Evolutionary conservation across 164 flowering plant species (phyloP).

Genomic region (Euptelea pleiosperma): DNA sequence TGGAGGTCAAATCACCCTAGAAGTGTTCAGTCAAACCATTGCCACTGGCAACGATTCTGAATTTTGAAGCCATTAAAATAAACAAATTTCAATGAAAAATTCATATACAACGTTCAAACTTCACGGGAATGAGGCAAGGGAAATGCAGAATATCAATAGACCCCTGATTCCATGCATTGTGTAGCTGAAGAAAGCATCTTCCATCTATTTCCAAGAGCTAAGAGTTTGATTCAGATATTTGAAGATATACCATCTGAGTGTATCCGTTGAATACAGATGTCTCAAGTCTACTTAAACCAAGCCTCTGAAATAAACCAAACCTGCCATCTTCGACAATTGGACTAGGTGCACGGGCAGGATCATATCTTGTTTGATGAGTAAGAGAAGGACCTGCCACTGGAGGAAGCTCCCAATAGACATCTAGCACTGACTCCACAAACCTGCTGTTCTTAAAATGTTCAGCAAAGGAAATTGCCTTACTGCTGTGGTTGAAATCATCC

Average conservation of each 20-base stretch:
- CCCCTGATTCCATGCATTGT: no score
- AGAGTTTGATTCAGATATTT: constrained; percentile 54
- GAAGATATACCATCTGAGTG: constrained; percentile 94
- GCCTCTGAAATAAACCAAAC: constrained; percentile 71
- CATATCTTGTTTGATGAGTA: constrained; percentile 93
- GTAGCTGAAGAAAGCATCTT: background rate
- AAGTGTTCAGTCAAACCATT: no score
- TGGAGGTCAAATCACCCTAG: no score
- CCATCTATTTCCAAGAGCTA: constrained; percentile 22
- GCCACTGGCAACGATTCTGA: no score
- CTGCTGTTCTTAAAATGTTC: constrained; percentile 88
- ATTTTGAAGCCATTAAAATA: no score
- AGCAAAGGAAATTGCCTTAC: constrained; percentile 48
- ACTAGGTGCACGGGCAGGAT: constrained; percentile 72
- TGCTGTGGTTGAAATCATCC: constrained; percentile 83
- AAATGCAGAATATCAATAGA: background rate
- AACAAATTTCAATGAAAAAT: no score
- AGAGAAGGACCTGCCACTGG: constrained; percentile 98
- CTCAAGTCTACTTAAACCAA: constrained; percentile 67
- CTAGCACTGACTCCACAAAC: constrained; percentile 82
- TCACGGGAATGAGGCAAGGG: background rate
- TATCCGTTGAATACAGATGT: constrained; percentile 90
- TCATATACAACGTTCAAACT: constrained; percentile 5
- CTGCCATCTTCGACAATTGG: constrained; percentile 95
- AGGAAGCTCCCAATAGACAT: constrained; percentile 96